These are phyloP conservation scores for Zizania latifolia DNA, from an alignment of 176 grass and related monocot species.

Conservation along the genomic window DNA sequence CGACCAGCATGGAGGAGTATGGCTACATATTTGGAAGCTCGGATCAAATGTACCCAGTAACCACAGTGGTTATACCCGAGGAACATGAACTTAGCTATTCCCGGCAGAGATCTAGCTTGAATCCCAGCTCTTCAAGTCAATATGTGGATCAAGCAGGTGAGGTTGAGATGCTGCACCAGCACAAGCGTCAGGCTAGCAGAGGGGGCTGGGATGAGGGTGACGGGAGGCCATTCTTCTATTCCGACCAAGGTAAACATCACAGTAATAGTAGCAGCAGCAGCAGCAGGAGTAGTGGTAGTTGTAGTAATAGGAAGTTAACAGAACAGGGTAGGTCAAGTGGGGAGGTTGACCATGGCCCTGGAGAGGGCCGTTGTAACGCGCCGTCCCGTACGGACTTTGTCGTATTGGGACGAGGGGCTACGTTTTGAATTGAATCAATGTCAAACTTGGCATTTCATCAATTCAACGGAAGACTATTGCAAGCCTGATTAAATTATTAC, in stretches of 20 bases:
- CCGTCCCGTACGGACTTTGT: too few species aligned
- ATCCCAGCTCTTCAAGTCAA: constrained; percentile 36
- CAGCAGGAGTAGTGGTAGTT: background rate
- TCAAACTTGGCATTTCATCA: too few species aligned
- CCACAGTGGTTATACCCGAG: constrained; percentile 8
- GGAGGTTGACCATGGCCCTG: constrained; percentile 34
- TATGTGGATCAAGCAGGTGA: constrained; percentile 2
- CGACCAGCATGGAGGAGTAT: constrained; percentile 45
- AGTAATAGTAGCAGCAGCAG: background rate
- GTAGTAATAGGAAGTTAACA: constrained; percentile 36
- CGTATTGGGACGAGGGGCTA: too few species aligned
- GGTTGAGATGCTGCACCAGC: background rate
- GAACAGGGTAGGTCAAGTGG: constrained; percentile 24
- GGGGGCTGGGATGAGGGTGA: background rate
- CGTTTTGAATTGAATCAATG: too few species aligned
- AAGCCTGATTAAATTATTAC: too few species aligned
- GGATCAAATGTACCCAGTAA: constrained; percentile 27
- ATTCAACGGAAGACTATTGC: too few species aligned
- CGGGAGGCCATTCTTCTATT: constrained; percentile 27
- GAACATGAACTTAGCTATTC: constrained; percentile 27
- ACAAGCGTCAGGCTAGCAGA: background rate
- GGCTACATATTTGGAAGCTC: constrained; percentile 40
- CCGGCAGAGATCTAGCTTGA: constrained; percentile 29
- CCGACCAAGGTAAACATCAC: constrained; percentile 39
- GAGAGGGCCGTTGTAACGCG: constrained; percentile 11